Base-by-base conservation (phyloP, 192 early-diverging fungal genomes). In the Coemansia interrupta region DNA sequence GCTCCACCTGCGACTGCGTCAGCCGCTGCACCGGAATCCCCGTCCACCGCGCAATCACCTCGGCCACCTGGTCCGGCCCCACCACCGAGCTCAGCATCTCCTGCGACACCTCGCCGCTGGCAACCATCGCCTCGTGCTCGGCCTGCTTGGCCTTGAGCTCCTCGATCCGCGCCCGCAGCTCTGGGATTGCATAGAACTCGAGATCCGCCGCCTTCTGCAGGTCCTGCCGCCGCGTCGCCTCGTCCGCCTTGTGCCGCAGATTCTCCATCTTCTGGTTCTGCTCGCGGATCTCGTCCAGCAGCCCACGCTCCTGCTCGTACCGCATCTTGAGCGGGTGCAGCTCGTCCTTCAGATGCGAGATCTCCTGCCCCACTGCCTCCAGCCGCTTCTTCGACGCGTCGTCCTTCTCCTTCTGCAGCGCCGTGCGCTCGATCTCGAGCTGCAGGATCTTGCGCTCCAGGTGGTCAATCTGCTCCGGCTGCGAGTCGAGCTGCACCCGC, bases 1-100 rank as follows among this genome's bases (percentile, higher is more conserved):
- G 87, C 20, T 95, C 92, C 7, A 87, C 82, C 70, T 97, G 90
- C 28, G 86, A 85, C 73, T 92, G 92, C 59, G 83, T 89, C 56
- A 99, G 83, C 15, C 87, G 76, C 66, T 89, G 84, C 24, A 97
- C 92, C 0, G 97, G 97, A 45, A 99, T 99, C 15, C 94, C 94
- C 7, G 97, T 99, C 94, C 93, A 96, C 4, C 92, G 82, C 13
- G 92, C 84, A 15, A 99, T 90, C 30, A 99, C 91, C 61, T 96
- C 95, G 51, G 85, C 89, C 51, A 99, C 91, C 66, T 95, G 90
- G 64, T 97, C 93, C 0, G 93, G 86, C 11, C 86, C 85, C 5
- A 99, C 94, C 5, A 89, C 80, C 28, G 96, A 92, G 42, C 89
- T 89, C 26, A 97, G 77, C 42, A 97, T 82, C 42, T 83, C 73